Evolutionary conservation across 2,329 filamentous ascomycete species (phyloP).

Genomic region (Onygenales sp.): DNA sequence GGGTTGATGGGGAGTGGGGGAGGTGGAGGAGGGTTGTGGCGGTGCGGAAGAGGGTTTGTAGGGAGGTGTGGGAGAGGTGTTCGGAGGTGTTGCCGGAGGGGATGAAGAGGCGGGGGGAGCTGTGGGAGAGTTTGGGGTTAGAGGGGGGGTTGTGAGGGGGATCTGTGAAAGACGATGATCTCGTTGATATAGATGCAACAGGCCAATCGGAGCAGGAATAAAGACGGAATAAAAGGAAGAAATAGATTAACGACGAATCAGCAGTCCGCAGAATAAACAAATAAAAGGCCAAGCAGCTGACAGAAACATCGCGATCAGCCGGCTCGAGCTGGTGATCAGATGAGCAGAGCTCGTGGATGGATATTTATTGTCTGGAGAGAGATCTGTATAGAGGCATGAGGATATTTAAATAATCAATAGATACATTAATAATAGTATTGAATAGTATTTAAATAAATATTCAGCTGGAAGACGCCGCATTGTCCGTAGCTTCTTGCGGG

Average conservation of each 20-base stretch:
- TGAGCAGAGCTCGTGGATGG: background rate
- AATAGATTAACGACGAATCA: no score
- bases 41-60: slow-evolving; percentile 39
- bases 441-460: no score
- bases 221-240: no score
- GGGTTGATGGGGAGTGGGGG: slow-evolving; percentile 38
- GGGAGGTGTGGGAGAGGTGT: slow-evolving; percentile 42
- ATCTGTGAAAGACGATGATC: no score
- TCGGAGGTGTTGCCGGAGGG: slow-evolving; percentile 39
- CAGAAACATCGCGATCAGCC: background rate
- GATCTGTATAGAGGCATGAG: background rate
- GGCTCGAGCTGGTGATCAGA: background rate
- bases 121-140: slow-evolving; percentile 39
- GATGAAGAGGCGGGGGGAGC: slow-evolving; percentile 35
- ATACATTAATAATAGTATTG: no score
- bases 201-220: no score
- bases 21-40: slow-evolving; percentile 32
- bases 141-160: no score
- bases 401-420: background rate
- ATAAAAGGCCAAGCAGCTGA: slow-evolving; percentile 4
- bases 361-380: background rate
- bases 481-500: no score
- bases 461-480: no score
- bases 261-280: slow-evolving; percentile 2
- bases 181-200: no score